Conservation (phyloP, 192 early-diverging fungal genomes). For the Entomortierella beljakovae region DNA sequence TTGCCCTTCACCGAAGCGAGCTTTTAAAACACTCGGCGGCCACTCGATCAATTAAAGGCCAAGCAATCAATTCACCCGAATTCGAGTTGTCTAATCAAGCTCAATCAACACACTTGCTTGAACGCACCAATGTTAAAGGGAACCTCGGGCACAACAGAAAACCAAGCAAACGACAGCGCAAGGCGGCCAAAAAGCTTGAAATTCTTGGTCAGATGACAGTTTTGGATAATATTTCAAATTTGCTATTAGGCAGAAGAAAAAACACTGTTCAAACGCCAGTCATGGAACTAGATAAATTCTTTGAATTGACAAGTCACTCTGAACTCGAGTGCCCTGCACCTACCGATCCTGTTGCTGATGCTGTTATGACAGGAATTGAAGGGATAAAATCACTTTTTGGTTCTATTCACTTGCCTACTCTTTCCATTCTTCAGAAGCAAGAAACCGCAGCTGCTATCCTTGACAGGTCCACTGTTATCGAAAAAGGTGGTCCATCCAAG, state of each 20-base stretch:
- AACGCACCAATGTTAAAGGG: neutral
- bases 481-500: too few species aligned
- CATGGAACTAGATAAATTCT: conserved; percentile 30
- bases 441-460: too few species aligned
- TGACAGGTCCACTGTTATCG: too few species aligned
- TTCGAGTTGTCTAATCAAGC: neutral
- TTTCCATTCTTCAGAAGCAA: neutral
- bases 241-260: conserved; percentile 30
- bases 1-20: neutral
- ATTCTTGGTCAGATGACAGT: neutral
- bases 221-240: conserved; percentile 22
- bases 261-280: conserved; percentile 24
- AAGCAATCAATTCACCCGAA: neutral
- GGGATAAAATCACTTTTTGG: neutral
- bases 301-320: conserved; percentile 14
- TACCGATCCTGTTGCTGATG: neutral
- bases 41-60: neutral
- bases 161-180: conserved; percentile 21
- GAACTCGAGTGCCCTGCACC: neutral
- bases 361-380: neutral
- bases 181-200: conserved; percentile 34
- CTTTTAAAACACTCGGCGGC: neutral
- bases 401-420: neutral
- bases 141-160: neutral
- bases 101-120: neutral